These are phyloP conservation scores for Populus simonii DNA, from an alignment of 345 rosid species.

Conservation along the genomic window DNA sequence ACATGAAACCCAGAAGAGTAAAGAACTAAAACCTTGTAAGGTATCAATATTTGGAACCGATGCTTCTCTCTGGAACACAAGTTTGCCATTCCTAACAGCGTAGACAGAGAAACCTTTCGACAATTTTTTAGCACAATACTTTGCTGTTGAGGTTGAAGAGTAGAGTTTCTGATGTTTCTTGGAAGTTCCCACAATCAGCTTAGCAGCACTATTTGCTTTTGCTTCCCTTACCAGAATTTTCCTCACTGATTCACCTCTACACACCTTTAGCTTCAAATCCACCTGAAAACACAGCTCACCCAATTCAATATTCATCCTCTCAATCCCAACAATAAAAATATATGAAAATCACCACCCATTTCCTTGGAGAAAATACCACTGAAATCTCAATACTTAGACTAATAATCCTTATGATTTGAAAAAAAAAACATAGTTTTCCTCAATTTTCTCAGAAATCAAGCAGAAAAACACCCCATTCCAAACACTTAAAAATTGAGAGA, in stretches of 20 bases:
- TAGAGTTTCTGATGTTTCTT: conserved; percentile 46
- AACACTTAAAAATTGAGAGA: neutral
- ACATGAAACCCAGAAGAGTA: neutral
- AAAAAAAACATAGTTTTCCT: neutral
- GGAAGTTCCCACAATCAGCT: conserved; percentile 66
- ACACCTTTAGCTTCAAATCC: conserved; percentile 84
- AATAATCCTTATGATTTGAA: too few species aligned
- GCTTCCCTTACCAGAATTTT: conserved; percentile 76
- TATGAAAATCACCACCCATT: neutral
- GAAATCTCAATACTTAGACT: neutral
- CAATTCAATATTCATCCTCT: neutral
- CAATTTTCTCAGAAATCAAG: conserved; percentile 10
- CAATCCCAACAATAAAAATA: neutral
- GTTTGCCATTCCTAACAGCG: conserved; percentile 74
- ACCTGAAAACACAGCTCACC: conserved; percentile 44
- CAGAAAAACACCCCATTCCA: neutral
- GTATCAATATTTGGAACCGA: conserved; percentile 27
- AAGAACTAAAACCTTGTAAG: conserved; percentile 30
- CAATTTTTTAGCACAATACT: conserved; percentile 76
- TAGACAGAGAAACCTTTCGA: conserved; percentile 50
- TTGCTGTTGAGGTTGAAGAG: conserved; percentile 66
- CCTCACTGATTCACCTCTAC: conserved; percentile 65
- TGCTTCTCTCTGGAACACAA: conserved; percentile 65
- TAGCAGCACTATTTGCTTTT: conserved; percentile 50
- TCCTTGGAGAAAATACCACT: neutral